Percentiles rank a stretch among this genome's conserved stretches.
These are phyloP conservation scores for Lodderomyces jiufengensis DNA, from an alignment of 1,139 yeast species.

Conservation along the genomic window DNA sequence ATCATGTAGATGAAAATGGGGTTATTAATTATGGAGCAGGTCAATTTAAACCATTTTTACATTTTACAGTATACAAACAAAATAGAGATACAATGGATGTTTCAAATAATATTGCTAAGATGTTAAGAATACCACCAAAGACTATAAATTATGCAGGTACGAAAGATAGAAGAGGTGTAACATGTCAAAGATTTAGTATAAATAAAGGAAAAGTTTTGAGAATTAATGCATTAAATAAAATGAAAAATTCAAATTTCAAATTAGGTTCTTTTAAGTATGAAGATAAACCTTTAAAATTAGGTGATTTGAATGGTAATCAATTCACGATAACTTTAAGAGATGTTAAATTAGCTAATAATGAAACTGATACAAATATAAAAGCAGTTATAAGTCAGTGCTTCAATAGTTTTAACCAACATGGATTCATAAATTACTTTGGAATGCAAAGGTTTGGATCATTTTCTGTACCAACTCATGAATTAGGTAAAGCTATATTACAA, in stretches of 20 bases:
- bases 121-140: constrained; percentile 69
- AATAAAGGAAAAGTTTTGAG: constrained; percentile 74
- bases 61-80: constrained; percentile 83
- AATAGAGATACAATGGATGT: constrained; percentile 98
- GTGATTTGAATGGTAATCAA: constrained; percentile 85
- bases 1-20: constrained; percentile 49
- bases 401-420: constrained; percentile 56
- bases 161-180: constrained; percentile 93
- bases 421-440: constrained; percentile 92
- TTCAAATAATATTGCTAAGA: constrained; percentile 67
- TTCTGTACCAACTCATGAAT: constrained; percentile 81
- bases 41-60: constrained; percentile 62
- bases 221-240: constrained; percentile 70
- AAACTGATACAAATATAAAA: constrained; percentile 28
- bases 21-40: constrained; percentile 61
- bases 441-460: constrained; percentile 98
- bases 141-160: constrained; percentile 86
- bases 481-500: constrained; percentile 70
- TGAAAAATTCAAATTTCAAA: constrained; percentile 61
- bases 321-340: constrained; percentile 81
- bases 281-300: constrained; percentile 62
- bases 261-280: constrained; percentile 77
- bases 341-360: constrained; percentile 27
- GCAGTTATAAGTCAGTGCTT: constrained; percentile 50
- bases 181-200: constrained; percentile 79